Evolutionary conservation across 768 basidiomycete genomes (phyloP).

Genomic region (Agrocybe chaxingu): DNA sequence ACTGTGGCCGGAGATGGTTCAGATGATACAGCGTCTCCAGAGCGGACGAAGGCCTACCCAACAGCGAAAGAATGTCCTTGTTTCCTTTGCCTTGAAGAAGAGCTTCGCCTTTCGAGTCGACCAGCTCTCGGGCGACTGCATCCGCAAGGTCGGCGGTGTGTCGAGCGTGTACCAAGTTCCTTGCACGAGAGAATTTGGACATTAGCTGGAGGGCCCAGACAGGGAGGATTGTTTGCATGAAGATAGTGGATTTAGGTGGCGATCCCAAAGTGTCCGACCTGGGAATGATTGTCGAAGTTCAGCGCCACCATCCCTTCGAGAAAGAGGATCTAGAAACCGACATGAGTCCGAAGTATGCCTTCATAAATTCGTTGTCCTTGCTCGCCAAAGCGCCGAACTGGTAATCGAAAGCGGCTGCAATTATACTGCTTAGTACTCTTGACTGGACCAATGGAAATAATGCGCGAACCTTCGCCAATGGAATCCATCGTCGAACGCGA

Average conservation of each 20-base stretch:
- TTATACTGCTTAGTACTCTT: not conserved
- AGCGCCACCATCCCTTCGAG: too few relatives aligned
- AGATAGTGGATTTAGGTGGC: constrained; percentile 42
- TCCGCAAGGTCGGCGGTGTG: constrained; percentile 41
- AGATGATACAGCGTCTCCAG: too few relatives aligned
- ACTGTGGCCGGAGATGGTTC: constrained; percentile 27
- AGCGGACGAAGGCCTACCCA: constrained; percentile 34
- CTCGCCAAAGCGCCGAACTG: constrained; percentile 52
- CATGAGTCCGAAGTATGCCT: constrained; percentile 53
- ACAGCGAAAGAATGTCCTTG: constrained; percentile 54
- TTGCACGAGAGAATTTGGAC: constrained; percentile 43
- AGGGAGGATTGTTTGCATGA: constrained; percentile 48
- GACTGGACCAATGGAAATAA: not conserved
- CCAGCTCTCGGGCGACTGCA: constrained; percentile 42
- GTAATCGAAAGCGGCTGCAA: constrained; percentile 49
- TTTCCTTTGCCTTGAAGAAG: constrained; percentile 45
- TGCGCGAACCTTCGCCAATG: constrained; percentile 41
- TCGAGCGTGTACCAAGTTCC: constrained; percentile 43
- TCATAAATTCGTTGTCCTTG: constrained; percentile 48
- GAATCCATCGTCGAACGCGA: constrained; percentile 48
- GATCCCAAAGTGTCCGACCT: constrained; percentile 50
- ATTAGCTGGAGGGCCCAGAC: constrained; percentile 41
- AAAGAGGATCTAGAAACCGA: constrained; percentile 12
- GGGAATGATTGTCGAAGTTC: not conserved
- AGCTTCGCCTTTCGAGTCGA: constrained; percentile 45